A percentile compares a stretch with the other conserved stretches of the same genome.
phyloP scores from a whole-genome alignment of 768 basidiomycete species.

The Candolleomyces efflorescens region DNA sequence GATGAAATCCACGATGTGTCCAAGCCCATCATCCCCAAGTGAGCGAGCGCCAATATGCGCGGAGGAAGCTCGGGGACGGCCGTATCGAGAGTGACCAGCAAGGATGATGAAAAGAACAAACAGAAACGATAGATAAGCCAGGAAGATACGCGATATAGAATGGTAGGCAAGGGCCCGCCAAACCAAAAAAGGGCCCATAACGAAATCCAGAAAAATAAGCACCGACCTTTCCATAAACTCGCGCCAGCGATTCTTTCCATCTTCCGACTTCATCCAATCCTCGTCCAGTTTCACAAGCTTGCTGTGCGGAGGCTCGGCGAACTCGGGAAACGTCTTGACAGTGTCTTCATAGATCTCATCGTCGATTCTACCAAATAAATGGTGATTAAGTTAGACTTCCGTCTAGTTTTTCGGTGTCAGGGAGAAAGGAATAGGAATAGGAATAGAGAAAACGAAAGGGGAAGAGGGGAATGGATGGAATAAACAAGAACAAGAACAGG shows the following conservation, averaged over 20 bases:
- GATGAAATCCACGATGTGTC: too few species aligned
- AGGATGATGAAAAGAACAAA: too few species aligned
- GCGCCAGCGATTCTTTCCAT: slow-evolving; percentile 89
- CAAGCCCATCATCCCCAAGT: too few species aligned
- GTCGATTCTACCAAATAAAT: slow-evolving; percentile 73
- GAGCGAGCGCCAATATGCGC: too few species aligned
- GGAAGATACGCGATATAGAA: too few species aligned
- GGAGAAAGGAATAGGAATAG: not conserved
- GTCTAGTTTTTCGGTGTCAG: not conserved
- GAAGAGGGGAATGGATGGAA: not conserved
- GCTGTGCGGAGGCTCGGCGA: slow-evolving; percentile 42
- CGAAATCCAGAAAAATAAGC: not conserved
- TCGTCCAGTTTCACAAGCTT: slow-evolving; percentile 68
- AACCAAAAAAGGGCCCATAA: not conserved
- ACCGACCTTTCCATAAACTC: slow-evolving; percentile 72
- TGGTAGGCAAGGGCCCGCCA: too few species aligned
- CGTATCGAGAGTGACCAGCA: too few species aligned
- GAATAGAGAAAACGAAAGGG: not conserved
- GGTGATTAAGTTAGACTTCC: slow-evolving; percentile 1
- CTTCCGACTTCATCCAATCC: slow-evolving; percentile 84
- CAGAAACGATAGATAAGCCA: too few species aligned
- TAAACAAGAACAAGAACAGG: not conserved
- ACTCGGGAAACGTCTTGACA: slow-evolving; percentile 78
- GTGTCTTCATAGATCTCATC: slow-evolving; percentile 87
- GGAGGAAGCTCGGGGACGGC: too few species aligned